Evolutionary conservation across 2,329 filamentous ascomycete genomes (phyloP), one percentile per base, ranked within the genome.

Genomic region (Penicillium capsulatum): DNA sequence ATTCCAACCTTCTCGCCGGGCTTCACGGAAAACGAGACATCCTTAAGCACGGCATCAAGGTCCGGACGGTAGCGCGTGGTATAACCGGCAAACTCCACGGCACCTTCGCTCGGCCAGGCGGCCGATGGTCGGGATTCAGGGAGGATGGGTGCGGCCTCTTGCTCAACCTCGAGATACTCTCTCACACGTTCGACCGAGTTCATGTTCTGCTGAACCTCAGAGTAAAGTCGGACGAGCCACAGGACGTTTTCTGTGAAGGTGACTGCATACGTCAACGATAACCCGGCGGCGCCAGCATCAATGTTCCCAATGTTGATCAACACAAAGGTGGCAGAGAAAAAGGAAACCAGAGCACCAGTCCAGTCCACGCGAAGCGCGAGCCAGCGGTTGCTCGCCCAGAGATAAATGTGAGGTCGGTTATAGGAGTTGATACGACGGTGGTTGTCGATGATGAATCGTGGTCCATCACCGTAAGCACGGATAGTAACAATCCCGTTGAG

Each of bases 151-250:
- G 77, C 73, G 1, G 92, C 90, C 68, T 98, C 92, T 63, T 96
- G 91, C 55, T 97, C 91, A 1, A 98, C 86, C 31, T 97, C 88
- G 24, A 97, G 77, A 60, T 97, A 98, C 63, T 98, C 92, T 70
- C 95, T 94, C 60, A 98, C 84, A 58, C 92, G 86, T 68, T 98
- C 92, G 34, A 97, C 90, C 2, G 91, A 91, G 68, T 98, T 98
- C 92, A 98, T 97, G 68, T 96, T 97, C 67, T 98, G 92, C 68
- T 98, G 92, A 58, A 97, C 96, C 60, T 86, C 81, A 0, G 90
- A 84, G 63, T 98, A 98, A 10, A 96, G 75, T 32, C 92, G 83
- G 19, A 98, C 90, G 39, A 97, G 81, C 92, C 92, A 98, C 13
- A 98, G 71, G 5, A 98, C 85, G 51, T 95, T 97, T 64, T 98